phyloP scores from a whole-genome alignment of 2,329 filamentous ascomycete genomes.

The Oidium heveae region DNA sequence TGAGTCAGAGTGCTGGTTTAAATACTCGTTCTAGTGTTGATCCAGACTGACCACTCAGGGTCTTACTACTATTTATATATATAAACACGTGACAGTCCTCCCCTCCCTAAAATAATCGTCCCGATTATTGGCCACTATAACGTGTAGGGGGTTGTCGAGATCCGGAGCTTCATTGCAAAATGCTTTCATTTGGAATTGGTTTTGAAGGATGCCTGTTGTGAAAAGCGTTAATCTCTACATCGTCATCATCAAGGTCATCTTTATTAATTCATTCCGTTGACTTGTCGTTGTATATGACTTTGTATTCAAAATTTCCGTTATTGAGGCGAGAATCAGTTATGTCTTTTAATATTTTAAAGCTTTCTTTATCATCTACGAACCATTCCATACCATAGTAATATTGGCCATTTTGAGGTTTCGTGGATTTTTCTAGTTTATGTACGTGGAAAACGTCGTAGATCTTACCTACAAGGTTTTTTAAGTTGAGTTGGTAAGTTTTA shows the following conservation, averaged over 20 bases:
- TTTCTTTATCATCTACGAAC: no score
- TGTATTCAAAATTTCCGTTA: neutral
- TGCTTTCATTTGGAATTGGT: neutral
- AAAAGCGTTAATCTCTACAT: no score
- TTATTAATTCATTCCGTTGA: neutral
- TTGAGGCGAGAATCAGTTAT: neutral
- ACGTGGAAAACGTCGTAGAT: neutral
- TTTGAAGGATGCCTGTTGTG: neutral
- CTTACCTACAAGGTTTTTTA: neutral
- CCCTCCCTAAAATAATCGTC: neutral
- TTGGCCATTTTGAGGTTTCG: no score
- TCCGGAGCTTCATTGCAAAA: neutral
- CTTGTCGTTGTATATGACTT: neutral
- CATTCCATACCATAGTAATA: no score
- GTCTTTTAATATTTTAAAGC: neutral
- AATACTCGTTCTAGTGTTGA: no score
- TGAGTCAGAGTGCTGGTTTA: no score
- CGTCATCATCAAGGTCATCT: neutral
- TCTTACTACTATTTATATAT: no score
- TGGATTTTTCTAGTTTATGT: no score
- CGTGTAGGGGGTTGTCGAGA: neutral
- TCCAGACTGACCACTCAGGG: no score
- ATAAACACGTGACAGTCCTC: neutral
- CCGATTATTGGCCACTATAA: neutral
- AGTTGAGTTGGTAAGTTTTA: neutral